phyloP scores from a whole-genome alignment of 768 basidiomycete genomes.

The Hirschioporus abietinus region DNA sequence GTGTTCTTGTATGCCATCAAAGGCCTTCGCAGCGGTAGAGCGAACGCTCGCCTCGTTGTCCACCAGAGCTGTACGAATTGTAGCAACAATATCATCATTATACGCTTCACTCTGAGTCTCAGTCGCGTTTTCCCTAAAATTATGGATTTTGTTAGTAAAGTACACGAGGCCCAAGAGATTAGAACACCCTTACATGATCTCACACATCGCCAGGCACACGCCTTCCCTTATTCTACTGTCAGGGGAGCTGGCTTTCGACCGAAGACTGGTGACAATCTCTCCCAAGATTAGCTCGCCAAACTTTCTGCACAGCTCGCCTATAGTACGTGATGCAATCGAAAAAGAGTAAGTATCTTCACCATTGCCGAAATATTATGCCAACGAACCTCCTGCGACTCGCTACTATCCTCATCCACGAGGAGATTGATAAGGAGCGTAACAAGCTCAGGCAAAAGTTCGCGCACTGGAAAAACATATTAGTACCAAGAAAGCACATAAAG shows the following conservation, averaged over 20 bases:
- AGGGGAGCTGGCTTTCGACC: constrained; percentile 53
- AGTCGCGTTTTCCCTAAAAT: constrained; percentile 69
- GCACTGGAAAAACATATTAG: constrained; percentile 41
- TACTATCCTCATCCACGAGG: constrained; percentile 63
- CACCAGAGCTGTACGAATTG: constrained; percentile 80
- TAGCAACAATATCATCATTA: constrained; percentile 81
- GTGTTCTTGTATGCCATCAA: constrained; percentile 90
- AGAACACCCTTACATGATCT: constrained; percentile 64
- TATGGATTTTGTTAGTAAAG: constrained; percentile 8
- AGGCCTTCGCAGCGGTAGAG: constrained; percentile 80
- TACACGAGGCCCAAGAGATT: too few relatives aligned
- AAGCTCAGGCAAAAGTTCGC: constrained; percentile 87
- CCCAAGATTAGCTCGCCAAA: constrained; percentile 88
- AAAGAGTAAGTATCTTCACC: background rate
- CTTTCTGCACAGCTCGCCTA: constrained; percentile 87
- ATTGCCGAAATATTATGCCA: background rate
- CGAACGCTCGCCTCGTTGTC: constrained; percentile 85
- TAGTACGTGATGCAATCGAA: constrained; percentile 84
- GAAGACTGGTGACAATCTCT: constrained; percentile 79
- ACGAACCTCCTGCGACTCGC: constrained; percentile 85
- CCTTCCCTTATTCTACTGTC: constrained; percentile 72
- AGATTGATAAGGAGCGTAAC: constrained; percentile 71
- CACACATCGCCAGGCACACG: constrained; percentile 80
- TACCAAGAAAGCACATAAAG: background rate
- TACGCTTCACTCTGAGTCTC: constrained; percentile 82